These are phyloP conservation scores for Withania somnifera DNA, from an alignment of 305 asterid genomes.

Conservation along the genomic window DNA sequence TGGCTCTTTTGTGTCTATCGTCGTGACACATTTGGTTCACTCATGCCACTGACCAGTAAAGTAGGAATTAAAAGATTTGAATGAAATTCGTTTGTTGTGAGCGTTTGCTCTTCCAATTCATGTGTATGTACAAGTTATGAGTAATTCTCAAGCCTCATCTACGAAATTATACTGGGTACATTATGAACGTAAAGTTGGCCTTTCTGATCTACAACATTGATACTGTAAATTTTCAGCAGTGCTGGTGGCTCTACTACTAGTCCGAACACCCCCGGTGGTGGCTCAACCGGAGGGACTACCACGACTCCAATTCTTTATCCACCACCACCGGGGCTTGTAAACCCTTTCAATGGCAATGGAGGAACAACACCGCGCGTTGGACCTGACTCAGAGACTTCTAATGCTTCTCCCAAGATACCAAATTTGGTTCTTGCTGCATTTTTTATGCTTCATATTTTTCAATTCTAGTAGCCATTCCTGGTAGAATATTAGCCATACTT, in stretches of 20 bases:
- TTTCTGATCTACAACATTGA: background rate
- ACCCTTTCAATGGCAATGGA: background rate
- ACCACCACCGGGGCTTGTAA: background rate
- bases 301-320: background rate
- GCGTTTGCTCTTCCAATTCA: too few species aligned
- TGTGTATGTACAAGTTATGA: background rate
- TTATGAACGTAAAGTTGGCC: background rate
- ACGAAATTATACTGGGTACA: too few species aligned
- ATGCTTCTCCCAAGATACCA: background rate
- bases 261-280: conserved; percentile 7
- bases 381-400: conserved; percentile 8
- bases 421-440: background rate
- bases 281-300: background rate
- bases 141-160: too few species aligned
- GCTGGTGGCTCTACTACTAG: conserved; percentile 22
- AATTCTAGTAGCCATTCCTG: background rate
- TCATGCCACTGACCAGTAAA: too few species aligned
- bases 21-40: too few species aligned
- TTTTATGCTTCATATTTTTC: conserved; percentile 7
- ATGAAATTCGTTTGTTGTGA: background rate
- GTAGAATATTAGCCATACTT: background rate
- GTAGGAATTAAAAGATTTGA: too few species aligned
- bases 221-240: conserved; percentile 12
- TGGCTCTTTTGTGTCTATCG: too few species aligned
- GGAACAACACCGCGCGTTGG: background rate